Evolutionary conservation across 306 rosid genomes (phyloP).

Genomic region (Fragaria vesca): DNA sequence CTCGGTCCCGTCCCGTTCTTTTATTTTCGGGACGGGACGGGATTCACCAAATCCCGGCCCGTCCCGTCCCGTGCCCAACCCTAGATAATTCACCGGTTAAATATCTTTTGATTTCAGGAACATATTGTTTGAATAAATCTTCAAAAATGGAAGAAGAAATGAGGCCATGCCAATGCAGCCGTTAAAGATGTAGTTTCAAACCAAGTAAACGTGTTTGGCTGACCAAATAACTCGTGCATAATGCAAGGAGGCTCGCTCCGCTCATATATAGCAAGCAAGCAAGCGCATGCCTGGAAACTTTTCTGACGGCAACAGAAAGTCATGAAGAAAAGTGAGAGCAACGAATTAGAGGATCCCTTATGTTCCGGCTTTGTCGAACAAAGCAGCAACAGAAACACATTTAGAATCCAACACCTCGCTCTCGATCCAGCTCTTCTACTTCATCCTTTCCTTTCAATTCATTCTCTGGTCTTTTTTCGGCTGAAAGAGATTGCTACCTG

Average conservation of each 20-base stretch:
- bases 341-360: neutral
- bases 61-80: too few relatives aligned
- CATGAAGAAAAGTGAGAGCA: neutral
- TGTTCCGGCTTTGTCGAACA: neutral
- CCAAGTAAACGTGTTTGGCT: too few relatives aligned
- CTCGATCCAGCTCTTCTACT: neutral
- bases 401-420: neutral
- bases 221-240: neutral
- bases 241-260: neutral
- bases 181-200: too few relatives aligned
- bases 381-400: neutral
- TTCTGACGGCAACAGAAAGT: conserved; percentile 2
- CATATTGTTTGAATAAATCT: neutral
- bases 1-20: too few relatives aligned
- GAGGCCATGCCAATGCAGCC: neutral
- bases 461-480: conserved; percentile 10
- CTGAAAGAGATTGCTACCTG: neutral
- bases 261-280: neutral
- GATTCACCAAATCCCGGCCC: too few relatives aligned
- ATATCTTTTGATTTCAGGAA: too few relatives aligned
- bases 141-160: neutral
- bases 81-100: too few relatives aligned
- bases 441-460: neutral
- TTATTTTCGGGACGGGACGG: too few relatives aligned
- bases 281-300: neutral